Percentiles rank a stretch among this genome's conserved stretches.
Evolutionary conservation across 306 rosid species (phyloP).

Genomic region (Clitoria ternatea): DNA sequence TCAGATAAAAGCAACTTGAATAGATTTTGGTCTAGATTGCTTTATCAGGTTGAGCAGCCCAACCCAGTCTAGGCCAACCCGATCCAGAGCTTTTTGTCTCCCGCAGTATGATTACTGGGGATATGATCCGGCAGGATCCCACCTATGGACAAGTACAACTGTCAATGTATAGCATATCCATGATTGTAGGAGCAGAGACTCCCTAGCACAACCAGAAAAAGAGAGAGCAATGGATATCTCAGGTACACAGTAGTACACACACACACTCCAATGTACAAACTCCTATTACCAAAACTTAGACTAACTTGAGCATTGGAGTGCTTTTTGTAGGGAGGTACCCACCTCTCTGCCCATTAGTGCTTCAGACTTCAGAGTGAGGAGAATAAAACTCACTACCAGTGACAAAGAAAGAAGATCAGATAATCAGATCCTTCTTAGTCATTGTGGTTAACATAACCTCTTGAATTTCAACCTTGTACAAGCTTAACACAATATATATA

Average conservation of each 20-base stretch:
- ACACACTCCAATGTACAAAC: neutral
- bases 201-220: neutral
- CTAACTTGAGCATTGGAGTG: neutral
- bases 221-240: neutral
- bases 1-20: neutral
- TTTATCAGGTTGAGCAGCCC: neutral
- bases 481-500: neutral
- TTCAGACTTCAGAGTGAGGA: neutral
- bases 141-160: neutral
- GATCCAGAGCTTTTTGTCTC: neutral
- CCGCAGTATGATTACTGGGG: neutral
- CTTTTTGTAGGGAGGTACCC: neutral
- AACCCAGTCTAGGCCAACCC: neutral
- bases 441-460: neutral
- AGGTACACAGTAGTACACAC: neutral
- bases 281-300: neutral
- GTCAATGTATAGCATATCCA: neutral
- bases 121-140: neutral
- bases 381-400: neutral
- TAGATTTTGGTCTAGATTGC: neutral
- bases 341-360: neutral
- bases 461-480: neutral
- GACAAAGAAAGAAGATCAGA: neutral
- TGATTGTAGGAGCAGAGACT: neutral
- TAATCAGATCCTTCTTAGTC: neutral